Base-by-base conservation (phyloP, 1,284 basidiomycete species). In the Mycosarcoma maydis region DNA sequence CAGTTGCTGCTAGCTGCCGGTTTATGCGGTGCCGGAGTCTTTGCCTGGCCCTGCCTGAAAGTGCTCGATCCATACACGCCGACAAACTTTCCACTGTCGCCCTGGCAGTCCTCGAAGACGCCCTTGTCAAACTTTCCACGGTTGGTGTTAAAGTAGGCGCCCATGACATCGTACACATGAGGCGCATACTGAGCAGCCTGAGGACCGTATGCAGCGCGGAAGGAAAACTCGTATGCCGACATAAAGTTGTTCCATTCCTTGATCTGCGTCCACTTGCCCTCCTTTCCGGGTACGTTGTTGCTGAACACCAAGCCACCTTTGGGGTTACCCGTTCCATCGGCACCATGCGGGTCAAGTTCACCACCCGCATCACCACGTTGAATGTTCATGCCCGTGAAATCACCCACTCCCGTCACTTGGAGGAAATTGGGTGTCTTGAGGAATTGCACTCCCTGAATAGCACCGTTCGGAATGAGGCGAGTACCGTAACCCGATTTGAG, bases 391-490 rank as follows among this genome's bases (percentile, higher is more conserved):
- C 84, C 83, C 6, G 89, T 90, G 52, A 90, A 80, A 73, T 91
- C 86, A 23, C 89, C 89, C 13, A 40, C 24, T 42, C 87, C 89
- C 44, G 87, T 88, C 52, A 90, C 83, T 78, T 90, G 89, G 22
- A 90, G 85, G 75, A 87, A 90, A 80, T 89, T 87, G 27, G 74
- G 86, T 6, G 91, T 87, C 77, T 87, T 84, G 57, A 88, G 83
- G 67, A 88, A 88, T 79, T 90, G 90, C n/a, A 88, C 90, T 49
- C 88, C 87, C 17, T 83, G 85, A 77, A 92, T 87, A 16, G 90
- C 84, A 19, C 89, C 90, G 56, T 88, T 85, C 19, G 91, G 91
- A 68, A 93, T 91, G 60, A 91, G 81, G 39, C 89, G 88, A 5
- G 88, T 88, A 44, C 49, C 65, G 39, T 67, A 62, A 32, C 73